Percentiles rank a stretch among this genome's conserved stretches.
These are phyloP conservation scores for Suillus hirtellus DNA, from an alignment of 768 basidiomycete genomes.

Conservation along the genomic window DNA sequence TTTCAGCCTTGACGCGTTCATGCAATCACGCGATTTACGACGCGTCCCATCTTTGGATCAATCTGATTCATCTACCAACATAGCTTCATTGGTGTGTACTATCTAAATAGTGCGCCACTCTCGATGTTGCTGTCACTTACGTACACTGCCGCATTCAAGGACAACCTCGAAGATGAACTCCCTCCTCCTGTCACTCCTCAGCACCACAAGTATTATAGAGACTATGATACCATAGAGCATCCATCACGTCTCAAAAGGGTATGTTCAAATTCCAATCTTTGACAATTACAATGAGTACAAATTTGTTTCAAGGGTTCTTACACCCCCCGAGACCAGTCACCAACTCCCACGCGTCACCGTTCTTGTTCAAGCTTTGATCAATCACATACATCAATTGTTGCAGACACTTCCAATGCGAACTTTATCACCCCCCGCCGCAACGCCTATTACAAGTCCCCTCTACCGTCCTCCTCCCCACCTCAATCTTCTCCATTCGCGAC, in stretches of 20 bases:
- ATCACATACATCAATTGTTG: constrained; percentile 25
- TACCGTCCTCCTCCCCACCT: constrained; percentile 63
- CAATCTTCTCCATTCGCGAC: constrained; percentile 63
- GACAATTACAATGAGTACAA: constrained; percentile 9
- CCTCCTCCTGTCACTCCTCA: constrained; percentile 55
- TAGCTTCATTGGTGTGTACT: constrained; percentile 42
- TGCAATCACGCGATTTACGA: constrained; percentile 57
- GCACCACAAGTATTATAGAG: constrained; percentile 60
- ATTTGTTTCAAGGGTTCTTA: constrained; percentile 19
- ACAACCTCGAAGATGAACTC: constrained; percentile 30
- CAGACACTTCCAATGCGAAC: constrained; percentile 37
- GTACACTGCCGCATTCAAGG: constrained; percentile 21
- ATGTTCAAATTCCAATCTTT: constrained; percentile 5
- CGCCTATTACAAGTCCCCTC: constrained; percentile 45
- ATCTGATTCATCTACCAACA: constrained; percentile 31
- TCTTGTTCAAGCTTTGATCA: constrained; percentile 32
- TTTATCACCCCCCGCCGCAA: constrained; percentile 54
- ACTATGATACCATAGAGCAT: constrained; percentile 34
- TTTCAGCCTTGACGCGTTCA: constrained; percentile 48
- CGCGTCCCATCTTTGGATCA: constrained; percentile 36
- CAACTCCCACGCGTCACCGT: constrained; percentile 41
- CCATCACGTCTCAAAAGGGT: constrained; percentile 35
- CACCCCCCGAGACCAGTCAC: constrained; percentile 44
- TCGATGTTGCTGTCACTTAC: constrained; percentile 15
- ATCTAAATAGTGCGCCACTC: constrained; percentile 25